Conservation (phyloP, 2,329 filamentous ascomycete genomes). For the Colletotrichum kahawae region DNA sequence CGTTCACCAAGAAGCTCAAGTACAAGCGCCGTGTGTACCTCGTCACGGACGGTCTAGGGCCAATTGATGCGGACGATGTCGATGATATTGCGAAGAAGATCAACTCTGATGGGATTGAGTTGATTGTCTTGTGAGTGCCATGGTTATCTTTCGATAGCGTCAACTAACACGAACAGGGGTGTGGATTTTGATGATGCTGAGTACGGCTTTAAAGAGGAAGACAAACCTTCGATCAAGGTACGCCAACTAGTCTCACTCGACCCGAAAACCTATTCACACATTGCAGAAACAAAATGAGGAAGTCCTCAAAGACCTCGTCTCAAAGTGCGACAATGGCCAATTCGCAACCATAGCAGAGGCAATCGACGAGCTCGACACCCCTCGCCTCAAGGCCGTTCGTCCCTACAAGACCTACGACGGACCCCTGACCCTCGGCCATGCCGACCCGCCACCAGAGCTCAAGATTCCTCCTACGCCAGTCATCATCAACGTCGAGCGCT, state of each 20-base stretch:
- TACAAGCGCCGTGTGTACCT: constrained; percentile 82
- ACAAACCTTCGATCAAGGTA: constrained; percentile 76
- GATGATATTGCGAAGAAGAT: constrained; percentile 75
- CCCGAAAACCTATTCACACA: neutral
- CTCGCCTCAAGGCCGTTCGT: constrained; percentile 76
- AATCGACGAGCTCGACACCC: constrained; percentile 78
- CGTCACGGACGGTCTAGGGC: constrained; percentile 79
- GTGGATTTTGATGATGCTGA: constrained; percentile 93
- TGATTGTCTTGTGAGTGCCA: constrained; percentile 75
- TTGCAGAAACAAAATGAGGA: constrained; percentile 72
- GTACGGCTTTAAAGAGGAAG: constrained; percentile 90
- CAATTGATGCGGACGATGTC: constrained; percentile 75
- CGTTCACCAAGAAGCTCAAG: constrained; percentile 81
- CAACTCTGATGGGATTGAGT: constrained; percentile 76
- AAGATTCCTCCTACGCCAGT: constrained; percentile 76
- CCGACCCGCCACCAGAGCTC: constrained; percentile 13
- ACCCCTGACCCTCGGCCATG: constrained; percentile 77
- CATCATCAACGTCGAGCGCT: constrained; percentile 86
- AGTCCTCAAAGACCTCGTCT: constrained; percentile 67
- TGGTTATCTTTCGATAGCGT: neutral
- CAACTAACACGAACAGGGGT: constrained; percentile 52
- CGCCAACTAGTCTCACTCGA: neutral
- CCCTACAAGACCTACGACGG: constrained; percentile 84
- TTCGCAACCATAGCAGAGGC: constrained; percentile 90
- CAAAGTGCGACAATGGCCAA: constrained; percentile 69